These are phyloP conservation scores for Diplodia sapinea DNA, from an alignment of 2,329 filamentous ascomycete genomes.

Conservation along the genomic window DNA sequence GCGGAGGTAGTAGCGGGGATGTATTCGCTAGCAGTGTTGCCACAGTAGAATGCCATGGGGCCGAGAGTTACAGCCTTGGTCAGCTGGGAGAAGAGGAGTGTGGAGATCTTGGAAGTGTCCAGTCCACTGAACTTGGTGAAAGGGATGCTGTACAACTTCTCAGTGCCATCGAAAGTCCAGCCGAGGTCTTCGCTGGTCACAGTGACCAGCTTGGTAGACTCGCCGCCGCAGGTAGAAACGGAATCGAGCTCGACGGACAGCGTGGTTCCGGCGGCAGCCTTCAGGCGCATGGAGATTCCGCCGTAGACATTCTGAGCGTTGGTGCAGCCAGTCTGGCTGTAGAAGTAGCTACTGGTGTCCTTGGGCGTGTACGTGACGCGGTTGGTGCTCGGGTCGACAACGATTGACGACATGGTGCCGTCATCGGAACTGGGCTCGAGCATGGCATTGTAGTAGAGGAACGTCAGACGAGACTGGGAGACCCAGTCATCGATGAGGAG, in stretches of 20 bases:
- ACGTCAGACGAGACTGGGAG: slow-evolving; percentile 66
- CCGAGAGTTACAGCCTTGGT: slow-evolving; percentile 58
- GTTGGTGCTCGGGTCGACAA: slow-evolving; percentile 53
- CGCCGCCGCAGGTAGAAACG: slow-evolving; percentile 53
- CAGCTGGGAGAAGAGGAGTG: slow-evolving; percentile 58
- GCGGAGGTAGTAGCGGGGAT: slow-evolving; percentile 51
- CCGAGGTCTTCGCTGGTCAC: slow-evolving; percentile 58
- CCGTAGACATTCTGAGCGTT: slow-evolving; percentile 59
- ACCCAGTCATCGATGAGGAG: slow-evolving; percentile 65
- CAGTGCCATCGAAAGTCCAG: slow-evolving; percentile 66
- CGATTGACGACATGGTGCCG: slow-evolving; percentile 62
- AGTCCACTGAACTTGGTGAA: slow-evolving; percentile 60
- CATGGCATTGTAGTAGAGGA: slow-evolving; percentile 66
- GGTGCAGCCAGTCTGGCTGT: slow-evolving; percentile 62
- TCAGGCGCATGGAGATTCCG: slow-evolving; percentile 63
- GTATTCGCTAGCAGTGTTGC: slow-evolving; percentile 57
- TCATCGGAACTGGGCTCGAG: slow-evolving; percentile 63
- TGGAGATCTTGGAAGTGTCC: slow-evolving; percentile 59
- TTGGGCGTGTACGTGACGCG: slow-evolving; percentile 60
- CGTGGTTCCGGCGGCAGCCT: slow-evolving; percentile 58
- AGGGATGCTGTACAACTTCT: slow-evolving; percentile 65
- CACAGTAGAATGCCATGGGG: slow-evolving; percentile 65
- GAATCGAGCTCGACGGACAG: slow-evolving; percentile 60
- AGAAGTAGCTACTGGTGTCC: slow-evolving; percentile 61
- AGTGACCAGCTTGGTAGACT: slow-evolving; percentile 44